Percentiles rank a stretch among this genome's conserved stretches.
phyloP scores from a whole-genome alignment of 306 rosid genomes.

The Quercus ilex region DNA sequence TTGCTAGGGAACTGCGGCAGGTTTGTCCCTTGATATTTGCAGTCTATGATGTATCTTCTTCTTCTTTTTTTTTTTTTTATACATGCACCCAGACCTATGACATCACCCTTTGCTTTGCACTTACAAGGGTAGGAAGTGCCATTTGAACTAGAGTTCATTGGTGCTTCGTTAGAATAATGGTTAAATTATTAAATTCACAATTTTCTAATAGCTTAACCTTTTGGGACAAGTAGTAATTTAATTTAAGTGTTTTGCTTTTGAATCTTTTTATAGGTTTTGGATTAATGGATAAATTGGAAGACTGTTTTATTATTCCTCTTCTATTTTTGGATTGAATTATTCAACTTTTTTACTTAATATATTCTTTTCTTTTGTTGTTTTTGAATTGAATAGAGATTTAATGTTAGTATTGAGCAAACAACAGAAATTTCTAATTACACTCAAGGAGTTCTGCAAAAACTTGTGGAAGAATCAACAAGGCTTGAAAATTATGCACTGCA shows the following conservation, averaged over 20 bases:
- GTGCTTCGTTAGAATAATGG: too few species aligned
- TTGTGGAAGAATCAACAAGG: slow-evolving; percentile 60
- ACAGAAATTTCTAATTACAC: slow-evolving; percentile 62
- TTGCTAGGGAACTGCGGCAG: slow-evolving; percentile 72
- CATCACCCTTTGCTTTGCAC: too few species aligned
- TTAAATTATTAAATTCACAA: too few species aligned
- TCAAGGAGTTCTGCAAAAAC: slow-evolving; percentile 63
- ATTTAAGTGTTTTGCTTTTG: background rate
- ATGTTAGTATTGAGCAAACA: slow-evolving; percentile 53
- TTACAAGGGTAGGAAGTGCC: too few species aligned
- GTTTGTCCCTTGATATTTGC: slow-evolving; percentile 30
- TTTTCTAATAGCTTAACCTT: too few species aligned
- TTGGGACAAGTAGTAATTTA: too few species aligned
- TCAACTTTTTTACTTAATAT: background rate
- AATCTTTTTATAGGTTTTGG: background rate
- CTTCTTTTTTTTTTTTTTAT: too few species aligned
- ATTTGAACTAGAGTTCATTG: too few species aligned
- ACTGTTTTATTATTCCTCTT: background rate
- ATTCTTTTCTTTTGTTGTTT: slow-evolving; percentile 11
- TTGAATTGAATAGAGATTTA: slow-evolving; percentile 50
- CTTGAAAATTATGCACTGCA: slow-evolving; percentile 52
- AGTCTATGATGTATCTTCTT: background rate
- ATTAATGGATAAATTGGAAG: background rate
- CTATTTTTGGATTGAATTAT: background rate
- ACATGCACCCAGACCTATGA: too few species aligned